Evolutionary conservation across 257 asterid species (phyloP), one percentile per base, ranked within the genome.

Genomic region (Catharanthus roseus): DNA sequence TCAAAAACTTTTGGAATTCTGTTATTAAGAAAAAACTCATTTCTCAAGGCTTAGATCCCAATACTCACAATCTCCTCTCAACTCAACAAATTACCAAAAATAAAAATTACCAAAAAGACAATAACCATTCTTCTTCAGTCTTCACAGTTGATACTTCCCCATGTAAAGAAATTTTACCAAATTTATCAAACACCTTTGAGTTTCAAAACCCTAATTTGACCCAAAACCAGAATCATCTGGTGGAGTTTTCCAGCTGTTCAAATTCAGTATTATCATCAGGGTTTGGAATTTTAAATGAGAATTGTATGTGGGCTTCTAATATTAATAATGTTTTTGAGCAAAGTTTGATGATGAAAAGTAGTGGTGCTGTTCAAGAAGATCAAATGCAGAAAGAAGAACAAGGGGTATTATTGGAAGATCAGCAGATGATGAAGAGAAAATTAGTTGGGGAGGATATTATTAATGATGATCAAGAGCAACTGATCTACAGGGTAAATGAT

Each of bases 1-100:
- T 93, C 10, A 93, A 93, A 86, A 93, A 93, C 69, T 93, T 89
- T 74, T 93, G 99, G 99, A 93, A 93, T 65, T 93, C 99, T 13
- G 87, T 90, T 84, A 82, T 93, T 47, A 91, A 86, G 80, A 93
- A 91, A 60, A 93, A 93, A 81, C 97, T 90, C 71, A 82, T 93
- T 29, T 81, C 98, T 72, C 95, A 90, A 72, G 98, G 98, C 3
- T 77, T 93, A 73, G 98, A 93, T 70, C 98, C 98, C 45, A 89
- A 86, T 72, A 93, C 98, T 5, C 98, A 93, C 72, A 93, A 93
- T 76, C 98, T 93, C 67, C 92, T 34, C 77, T 73, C 90, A 4
- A 70, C 84, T 24, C 75, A 72, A 10, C 73, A 55, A 34, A 54
- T 4, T 3, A 38, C 42, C 65, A 57, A 63, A 51, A 33, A 36